These are phyloP conservation scores for Leishmania arabica DNA, from an alignment of 208 protist species.

Conservation along the genomic window DNA sequence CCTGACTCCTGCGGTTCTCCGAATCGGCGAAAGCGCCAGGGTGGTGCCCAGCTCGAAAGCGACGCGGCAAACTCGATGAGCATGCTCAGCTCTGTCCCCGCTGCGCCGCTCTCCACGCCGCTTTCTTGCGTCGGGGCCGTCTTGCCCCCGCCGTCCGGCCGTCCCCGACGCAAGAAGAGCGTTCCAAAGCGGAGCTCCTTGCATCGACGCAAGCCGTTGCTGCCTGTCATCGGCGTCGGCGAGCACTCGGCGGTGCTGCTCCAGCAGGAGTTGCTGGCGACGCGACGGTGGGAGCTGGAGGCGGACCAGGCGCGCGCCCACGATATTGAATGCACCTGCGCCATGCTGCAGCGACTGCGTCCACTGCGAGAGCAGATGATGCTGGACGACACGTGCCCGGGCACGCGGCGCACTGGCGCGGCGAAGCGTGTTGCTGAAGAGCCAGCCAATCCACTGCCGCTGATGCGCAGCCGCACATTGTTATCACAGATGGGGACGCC, in stretches of 20 bases:
- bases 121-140: background rate
- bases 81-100: background rate
- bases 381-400: constrained; percentile 25
- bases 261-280: constrained; percentile 37
- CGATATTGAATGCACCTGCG: constrained; percentile 48
- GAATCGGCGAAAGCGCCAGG: background rate
- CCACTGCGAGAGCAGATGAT: constrained; percentile 42
- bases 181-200: background rate
- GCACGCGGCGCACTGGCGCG: background rate
- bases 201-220: constrained; percentile 31
- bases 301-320: constrained; percentile 35
- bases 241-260: constrained; percentile 39
- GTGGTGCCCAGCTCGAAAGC: background rate
- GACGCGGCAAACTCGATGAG: background rate
- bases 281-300: constrained; percentile 40
- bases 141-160: background rate
- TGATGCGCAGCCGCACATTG: background rate
- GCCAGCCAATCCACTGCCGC: background rate
- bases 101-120: background rate
- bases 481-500: no score
- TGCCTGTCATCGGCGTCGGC: constrained; percentile 52
- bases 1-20: background rate
- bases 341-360: constrained; percentile 37
- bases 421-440: background rate
- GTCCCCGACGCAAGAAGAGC: background rate